Conservation (phyloP, 148 eudicot genomes). For the Silene latifolia region DNA sequence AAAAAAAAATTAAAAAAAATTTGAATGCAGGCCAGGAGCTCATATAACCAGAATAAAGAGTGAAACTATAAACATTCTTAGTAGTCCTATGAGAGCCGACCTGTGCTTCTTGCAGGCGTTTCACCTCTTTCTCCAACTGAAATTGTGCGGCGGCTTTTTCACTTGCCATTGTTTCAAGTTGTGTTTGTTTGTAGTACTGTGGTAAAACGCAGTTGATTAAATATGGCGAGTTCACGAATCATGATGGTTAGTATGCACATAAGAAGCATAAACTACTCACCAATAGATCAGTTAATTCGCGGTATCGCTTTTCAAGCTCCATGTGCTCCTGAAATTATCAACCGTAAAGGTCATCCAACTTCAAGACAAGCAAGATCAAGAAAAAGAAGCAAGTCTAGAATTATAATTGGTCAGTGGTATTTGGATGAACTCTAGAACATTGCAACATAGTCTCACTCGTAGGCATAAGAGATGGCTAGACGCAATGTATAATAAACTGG, state of each 20-base stretch:
- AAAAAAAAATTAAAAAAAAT: no score
- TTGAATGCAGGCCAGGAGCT: background rate
- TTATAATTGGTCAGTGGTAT: background rate
- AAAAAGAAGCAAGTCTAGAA: background rate
- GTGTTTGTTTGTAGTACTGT: constrained; percentile 99
- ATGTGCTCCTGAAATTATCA: constrained; percentile 74
- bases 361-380: background rate
- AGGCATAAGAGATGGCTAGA: background rate
- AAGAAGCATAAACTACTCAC: constrained; percentile 33
- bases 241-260: background rate
- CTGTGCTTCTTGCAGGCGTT: constrained; percentile 89
- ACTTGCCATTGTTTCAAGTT: constrained; percentile 93
- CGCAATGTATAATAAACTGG: background rate
- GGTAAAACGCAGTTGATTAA: constrained; percentile 17
- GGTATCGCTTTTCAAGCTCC: constrained; percentile 96
- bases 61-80: background rate
- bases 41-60: background rate
- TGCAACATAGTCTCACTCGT: background rate
- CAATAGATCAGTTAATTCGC: constrained; percentile 95
- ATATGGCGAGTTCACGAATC: constrained; percentile 8
- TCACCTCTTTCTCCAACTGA: constrained; percentile 95
- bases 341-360: background rate
- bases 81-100: constrained; percentile 32
- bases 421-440: background rate
- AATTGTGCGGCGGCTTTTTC: constrained; percentile 98